Evolutionary conservation across 495 filamentous ascomycete genomes (phyloP), one percentile per base, ranked within the genome.

Genomic region (Penicillium paradoxum): DNA sequence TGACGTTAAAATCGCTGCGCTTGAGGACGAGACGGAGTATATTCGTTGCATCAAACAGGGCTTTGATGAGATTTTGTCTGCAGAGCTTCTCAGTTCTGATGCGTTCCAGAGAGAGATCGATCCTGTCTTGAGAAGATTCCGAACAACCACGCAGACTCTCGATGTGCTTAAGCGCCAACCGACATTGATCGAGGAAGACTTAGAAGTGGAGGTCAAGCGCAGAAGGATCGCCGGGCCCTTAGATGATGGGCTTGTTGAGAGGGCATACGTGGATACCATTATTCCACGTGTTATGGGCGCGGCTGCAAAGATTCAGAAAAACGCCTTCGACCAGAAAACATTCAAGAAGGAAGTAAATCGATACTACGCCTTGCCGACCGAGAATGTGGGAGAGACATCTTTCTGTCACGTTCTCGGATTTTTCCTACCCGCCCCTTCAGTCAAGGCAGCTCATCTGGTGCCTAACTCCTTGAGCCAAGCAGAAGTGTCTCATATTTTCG

Each of bases 401-500:
- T 63, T 38, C 34, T 59, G 60, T 33, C 60, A 59, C 21, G 7
- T 59, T 10, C 36, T 39, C 21, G 46, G 48, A 3, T 15, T 21
- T 9, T 24, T 14, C 17, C 6, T 38, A 0, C 30, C 18, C 45
- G 4, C 27, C 11, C 27, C 22, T 1, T n/a, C 21, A 8, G 46
- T 63, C n/a, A 63, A 56, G 27, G 53, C 59, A 10, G 59, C 59
- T 13, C 59, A 59, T 42, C 4, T 63, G 1, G 56, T 63, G 4
- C 59, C 56, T 0, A 63, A 59, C 42, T 33, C 17, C 27, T 39
- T 63, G 14, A 25, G 29, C 14, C 0, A 17, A n/a, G 21, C 40
- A 14, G 60, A 63, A 42, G 15, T 63, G 15, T 30, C 56, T 2
- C 38, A 56, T 43, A 33, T 63, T 6, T 59, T 63, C 41, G 60